Evolutionary conservation across 345 rosid genomes (phyloP), one percentile per base, ranked within the genome.

Genomic region (Arabis alpina): DNA sequence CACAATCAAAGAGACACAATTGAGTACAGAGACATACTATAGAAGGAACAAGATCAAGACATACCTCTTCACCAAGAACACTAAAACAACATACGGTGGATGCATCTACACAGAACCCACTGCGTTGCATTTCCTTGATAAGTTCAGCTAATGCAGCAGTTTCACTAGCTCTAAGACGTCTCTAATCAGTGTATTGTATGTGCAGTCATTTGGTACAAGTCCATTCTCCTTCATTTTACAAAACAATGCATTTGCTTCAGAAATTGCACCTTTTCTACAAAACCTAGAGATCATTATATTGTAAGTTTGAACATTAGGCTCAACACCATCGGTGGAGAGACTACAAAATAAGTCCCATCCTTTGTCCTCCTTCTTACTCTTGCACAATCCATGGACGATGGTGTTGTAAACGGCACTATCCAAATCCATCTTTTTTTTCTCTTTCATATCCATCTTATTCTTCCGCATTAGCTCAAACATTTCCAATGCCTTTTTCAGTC

Each of bases 271-370:
- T 47, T 15, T 47, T 2, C 10, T 10, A 47, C 51, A 15, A 8
- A 47, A 47, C 3, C 15, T 40, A 54, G 12, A 32, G 70, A 65
- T 65, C 60, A 65, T 2, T 65, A 25, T 49, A 36, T 0, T 64
- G 8, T 19, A 58, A 6, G 58, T 45, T 15, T 7, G 24, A 24
- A 69, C 65, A 55, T 69, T 23, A 30, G 32, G 28, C 10, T 28
- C 5, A 19, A 63, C 16, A 63, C 43, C 54, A 45, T 6, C 6
- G 12, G 16, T 1, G 14, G 24, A 53, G 6, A 24, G 59, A 28
- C 2, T 53, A 53, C 8, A 6, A 14, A 53, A 28, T 2, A 53
- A 27, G 2, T 36, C 6, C 27, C 25, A 56, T 16, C 48, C 36
- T 23, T 58, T 12, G 1, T 58, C 49, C 64, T 40, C 19, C 12